Evolutionary conservation across 1,284 basidiomycete species (phyloP).

Genomic region (Neolentinus lepideus): DNA sequence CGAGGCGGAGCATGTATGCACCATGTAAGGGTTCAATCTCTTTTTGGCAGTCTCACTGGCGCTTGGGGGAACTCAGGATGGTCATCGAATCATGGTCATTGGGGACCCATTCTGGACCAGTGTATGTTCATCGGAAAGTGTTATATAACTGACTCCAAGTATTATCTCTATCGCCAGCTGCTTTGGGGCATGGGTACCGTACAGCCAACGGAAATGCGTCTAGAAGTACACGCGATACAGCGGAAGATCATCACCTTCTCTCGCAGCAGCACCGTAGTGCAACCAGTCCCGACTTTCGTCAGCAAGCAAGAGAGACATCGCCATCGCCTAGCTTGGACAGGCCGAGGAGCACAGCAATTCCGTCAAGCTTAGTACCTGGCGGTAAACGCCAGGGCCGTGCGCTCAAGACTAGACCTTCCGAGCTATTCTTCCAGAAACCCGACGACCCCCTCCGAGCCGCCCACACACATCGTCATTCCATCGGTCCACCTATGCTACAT

Average conservation of each 20-base stretch:
- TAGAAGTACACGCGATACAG: neutral
- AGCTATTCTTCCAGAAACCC: slow-evolving; percentile 7
- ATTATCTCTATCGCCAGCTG: neutral
- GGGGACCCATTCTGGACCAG: neutral
- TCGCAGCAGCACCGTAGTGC: neutral
- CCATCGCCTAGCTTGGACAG: neutral
- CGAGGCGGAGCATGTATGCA: neutral
- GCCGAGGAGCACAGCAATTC: neutral
- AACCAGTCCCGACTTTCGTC: neutral
- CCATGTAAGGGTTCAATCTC: neutral
- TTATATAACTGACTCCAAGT: neutral
- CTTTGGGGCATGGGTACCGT: neutral
- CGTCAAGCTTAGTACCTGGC: neutral
- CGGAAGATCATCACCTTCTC: neutral
- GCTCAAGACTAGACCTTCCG: slow-evolving; percentile 5
- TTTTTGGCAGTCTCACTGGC: neutral
- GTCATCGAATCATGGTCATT: neutral
- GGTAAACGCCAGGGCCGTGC: slow-evolving; percentile 1
- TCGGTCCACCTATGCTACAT: neutral
- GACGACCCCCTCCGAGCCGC: neutral
- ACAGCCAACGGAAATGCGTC: neutral
- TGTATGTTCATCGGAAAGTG: neutral
- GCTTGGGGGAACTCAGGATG: neutral
- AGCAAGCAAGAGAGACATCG: neutral
- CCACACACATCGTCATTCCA: neutral